These are phyloP conservation scores for Stenogyne calaminthoides DNA, from an alignment of 305 asterid species.

Conservation along the genomic window DNA sequence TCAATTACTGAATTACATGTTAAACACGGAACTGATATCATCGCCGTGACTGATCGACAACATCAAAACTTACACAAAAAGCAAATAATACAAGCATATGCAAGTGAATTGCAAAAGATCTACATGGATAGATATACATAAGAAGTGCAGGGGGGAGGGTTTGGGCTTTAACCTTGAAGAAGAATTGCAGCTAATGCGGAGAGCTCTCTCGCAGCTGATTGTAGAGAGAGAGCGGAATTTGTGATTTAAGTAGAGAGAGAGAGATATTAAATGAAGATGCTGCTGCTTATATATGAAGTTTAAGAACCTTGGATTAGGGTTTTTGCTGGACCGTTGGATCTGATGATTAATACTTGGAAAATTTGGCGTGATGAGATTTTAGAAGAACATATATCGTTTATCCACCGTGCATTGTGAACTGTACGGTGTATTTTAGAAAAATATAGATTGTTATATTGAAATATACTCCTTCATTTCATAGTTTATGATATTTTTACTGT, in stretches of 20 bases:
- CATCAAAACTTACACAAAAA: not conserved
- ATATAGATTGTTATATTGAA: no score
- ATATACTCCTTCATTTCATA: no score
- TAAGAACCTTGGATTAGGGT: constrained; percentile 20
- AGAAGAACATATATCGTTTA: no score
- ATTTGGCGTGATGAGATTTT: no score
- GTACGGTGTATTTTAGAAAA: no score
- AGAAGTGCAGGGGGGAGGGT: not conserved
- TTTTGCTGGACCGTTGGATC: constrained; percentile 20
- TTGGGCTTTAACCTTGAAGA: not conserved
- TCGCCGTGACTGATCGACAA: not conserved
- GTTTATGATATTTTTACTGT: no score
- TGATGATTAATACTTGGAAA: not conserved
- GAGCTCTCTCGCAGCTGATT: constrained; percentile 25
- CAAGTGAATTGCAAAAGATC: not conserved
- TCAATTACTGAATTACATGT: not conserved
- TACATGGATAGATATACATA: not conserved
- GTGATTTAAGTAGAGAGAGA: not conserved
- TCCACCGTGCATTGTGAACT: no score
- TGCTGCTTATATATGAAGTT: not conserved
- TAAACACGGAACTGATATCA: not conserved
- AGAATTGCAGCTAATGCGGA: not conserved
- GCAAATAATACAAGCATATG: not conserved
- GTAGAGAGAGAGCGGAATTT: constrained; percentile 10
- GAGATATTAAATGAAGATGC: not conserved